These are phyloP conservation scores for Alternaria ventricosa DNA, from an alignment of 2,329 filamentous ascomycete genomes.

Conservation along the genomic window DNA sequence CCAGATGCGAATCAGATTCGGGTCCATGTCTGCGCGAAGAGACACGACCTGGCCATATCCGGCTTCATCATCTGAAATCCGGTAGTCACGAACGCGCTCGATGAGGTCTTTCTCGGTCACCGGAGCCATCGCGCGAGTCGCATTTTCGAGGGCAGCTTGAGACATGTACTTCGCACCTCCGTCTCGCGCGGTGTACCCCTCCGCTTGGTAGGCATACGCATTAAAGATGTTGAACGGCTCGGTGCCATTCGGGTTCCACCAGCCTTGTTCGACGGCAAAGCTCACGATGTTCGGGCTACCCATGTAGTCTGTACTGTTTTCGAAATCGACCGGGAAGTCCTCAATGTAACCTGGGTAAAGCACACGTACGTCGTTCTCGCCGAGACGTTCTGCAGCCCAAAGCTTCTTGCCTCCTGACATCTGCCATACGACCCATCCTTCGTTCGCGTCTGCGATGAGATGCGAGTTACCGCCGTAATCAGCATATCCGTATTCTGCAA, in stretches of 20 bases:
- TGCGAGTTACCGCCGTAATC: constrained; percentile 55
- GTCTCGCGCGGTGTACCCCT: constrained; percentile 38
- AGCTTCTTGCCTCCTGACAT: constrained; percentile 44
- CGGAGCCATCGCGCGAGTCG: constrained; percentile 52
- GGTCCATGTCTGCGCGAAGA: constrained; percentile 31
- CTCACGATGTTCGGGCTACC: constrained; percentile 44
- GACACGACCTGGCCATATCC: constrained; percentile 46
- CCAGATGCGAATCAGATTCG: constrained; percentile 45
- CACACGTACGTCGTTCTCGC: constrained; percentile 39
- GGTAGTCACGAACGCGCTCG: constrained; percentile 46
- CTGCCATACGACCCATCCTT: constrained; percentile 47
- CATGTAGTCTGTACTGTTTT: constrained; percentile 39
- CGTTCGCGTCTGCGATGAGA: constrained; percentile 50
- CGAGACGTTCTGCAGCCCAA: constrained; percentile 47
- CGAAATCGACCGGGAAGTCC: constrained; percentile 43
- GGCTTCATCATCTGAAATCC: constrained; percentile 47
- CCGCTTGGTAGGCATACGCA: constrained; percentile 38
- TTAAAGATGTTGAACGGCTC: constrained; percentile 49
- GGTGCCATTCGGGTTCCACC: constrained; percentile 41
- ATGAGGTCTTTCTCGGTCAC: constrained; percentile 59
- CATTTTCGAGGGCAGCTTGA: constrained; percentile 45
- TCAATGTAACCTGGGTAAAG: constrained; percentile 48
- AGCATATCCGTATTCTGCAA: constrained; percentile 51
- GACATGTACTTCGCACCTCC: constrained; percentile 50
- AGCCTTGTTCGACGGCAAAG: constrained; percentile 45